Percentiles rank a stretch among this genome's conserved stretches.
Evolutionary conservation across 208 protist genomes (phyloP).

Genomic region (Porcisia deanei): DNA sequence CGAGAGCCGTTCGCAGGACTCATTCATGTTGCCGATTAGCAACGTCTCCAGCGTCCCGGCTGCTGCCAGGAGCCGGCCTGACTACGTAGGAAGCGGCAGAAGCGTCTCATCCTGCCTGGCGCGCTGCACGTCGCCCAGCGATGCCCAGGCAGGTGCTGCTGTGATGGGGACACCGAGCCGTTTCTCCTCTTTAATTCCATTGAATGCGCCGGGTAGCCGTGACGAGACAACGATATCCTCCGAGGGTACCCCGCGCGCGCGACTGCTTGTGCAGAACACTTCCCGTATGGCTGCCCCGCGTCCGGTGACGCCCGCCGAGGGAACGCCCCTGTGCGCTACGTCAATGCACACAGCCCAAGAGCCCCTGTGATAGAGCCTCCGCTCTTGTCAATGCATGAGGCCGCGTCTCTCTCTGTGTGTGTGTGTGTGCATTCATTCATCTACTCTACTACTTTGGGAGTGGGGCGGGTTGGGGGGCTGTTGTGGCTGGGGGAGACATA

Average conservation of each 20-base stretch:
- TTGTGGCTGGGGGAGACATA: background rate
- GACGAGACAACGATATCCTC: conserved; percentile 24
- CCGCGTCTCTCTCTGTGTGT: too few relatives aligned
- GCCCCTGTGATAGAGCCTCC: background rate
- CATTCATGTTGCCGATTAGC: conserved; percentile 19
- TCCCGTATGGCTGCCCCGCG: conserved; percentile 47
- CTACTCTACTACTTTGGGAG: background rate
- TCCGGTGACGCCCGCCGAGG: conserved; percentile 34
- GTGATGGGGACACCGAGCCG: conserved; percentile 4
- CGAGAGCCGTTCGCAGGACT: background rate
- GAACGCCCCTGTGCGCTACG: conserved; percentile 29
- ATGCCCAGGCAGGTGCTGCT: background rate
- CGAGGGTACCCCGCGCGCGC: conserved; percentile 21
- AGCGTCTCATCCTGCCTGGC: background rate
- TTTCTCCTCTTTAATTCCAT: conserved; percentile 7
- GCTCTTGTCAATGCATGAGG: background rate
- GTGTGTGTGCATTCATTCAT: background rate
- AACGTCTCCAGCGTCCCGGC: conserved; percentile 10
- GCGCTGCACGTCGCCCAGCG: background rate
- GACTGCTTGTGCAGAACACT: conserved; percentile 52
- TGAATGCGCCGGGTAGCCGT: conserved; percentile 9
- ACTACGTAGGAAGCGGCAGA: background rate
- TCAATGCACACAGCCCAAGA: background rate
- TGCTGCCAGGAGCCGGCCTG: background rate
- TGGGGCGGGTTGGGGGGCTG: background rate